These are phyloP conservation scores for Acanthamoeba quina DNA, from an alignment of 208 protist species.

Conservation along the genomic window DNA sequence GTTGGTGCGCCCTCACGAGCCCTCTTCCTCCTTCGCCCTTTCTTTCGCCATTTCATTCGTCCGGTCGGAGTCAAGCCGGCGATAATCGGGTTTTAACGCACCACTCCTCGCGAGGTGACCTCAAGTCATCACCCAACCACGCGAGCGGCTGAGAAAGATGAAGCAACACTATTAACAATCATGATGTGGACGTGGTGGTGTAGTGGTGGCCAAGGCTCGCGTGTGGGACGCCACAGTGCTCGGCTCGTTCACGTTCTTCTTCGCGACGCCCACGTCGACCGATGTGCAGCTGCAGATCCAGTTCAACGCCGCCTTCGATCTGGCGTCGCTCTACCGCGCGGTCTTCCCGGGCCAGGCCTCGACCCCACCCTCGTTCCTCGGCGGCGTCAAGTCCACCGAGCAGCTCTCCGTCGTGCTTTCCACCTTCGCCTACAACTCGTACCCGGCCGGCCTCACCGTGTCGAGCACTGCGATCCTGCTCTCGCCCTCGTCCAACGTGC, in stretches of 20 bases:
- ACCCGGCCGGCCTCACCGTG: neutral
- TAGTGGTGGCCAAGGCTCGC: constrained; percentile 30
- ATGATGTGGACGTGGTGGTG: neutral
- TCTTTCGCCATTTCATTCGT: neutral
- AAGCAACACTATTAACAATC: neutral
- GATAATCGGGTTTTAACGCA: too few relatives aligned
- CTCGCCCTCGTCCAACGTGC: neutral
- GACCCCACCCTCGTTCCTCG: neutral
- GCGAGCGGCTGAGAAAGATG: too few relatives aligned
- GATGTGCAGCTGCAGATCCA: constrained; percentile 50
- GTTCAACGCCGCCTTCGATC: constrained; percentile 10
- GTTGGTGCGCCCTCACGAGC: neutral
- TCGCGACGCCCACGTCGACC: constrained; percentile 17
- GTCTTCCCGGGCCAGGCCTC: neutral
- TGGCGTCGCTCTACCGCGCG: constrained; percentile 10
- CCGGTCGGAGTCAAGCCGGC: neutral
- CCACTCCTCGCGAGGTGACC: neutral
- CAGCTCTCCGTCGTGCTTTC: neutral
- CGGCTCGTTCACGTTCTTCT: constrained; percentile 59
- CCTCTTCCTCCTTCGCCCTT: neutral
- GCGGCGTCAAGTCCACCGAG: neutral
- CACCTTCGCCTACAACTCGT: constrained; percentile 21
- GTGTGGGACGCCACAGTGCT: neutral
- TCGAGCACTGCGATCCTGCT: neutral
- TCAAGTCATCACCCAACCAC: too few relatives aligned